A percentile compares a stretch with the other conserved stretches of the same genome.
Evolutionary conservation across 2,329 filamentous ascomycete species (phyloP).

Genomic region (Diaporthe sp.): DNA sequence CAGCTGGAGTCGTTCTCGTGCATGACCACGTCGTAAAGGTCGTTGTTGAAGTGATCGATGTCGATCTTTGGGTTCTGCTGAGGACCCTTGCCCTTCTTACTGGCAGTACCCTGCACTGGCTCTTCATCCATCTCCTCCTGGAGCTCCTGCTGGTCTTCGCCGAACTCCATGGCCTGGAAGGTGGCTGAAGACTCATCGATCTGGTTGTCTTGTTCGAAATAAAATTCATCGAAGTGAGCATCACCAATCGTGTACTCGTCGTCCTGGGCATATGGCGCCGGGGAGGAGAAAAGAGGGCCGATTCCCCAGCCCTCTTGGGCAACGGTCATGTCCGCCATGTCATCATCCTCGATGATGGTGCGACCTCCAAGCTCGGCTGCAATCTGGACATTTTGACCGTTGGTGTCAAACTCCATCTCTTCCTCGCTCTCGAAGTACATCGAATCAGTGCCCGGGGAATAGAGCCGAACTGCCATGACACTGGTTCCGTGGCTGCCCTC

Average conservation of each 20-base stretch:
- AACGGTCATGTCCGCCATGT: background rate
- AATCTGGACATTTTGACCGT: background rate
- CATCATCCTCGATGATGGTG: background rate
- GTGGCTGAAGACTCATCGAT: background rate
- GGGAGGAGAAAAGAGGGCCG: no score
- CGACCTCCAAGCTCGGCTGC: background rate
- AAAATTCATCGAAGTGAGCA: no score
- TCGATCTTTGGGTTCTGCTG: background rate
- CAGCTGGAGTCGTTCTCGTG: background rate
- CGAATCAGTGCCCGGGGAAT: background rate
- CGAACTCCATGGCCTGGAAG: no score
- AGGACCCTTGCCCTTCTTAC: background rate
- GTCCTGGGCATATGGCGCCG: no score
- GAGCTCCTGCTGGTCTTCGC: no score
- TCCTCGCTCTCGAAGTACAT: background rate
- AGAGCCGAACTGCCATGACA: background rate
- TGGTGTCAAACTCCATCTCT: background rate
- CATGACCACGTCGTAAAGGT: background rate
- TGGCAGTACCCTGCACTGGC: background rate
- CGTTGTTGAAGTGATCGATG: background rate
- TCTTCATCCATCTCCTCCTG: background rate
- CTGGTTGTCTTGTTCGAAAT: background rate
- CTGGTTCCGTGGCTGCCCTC: background rate
- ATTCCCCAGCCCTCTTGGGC: background rate
- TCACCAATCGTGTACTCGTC: background rate